A percentile compares a stretch with the other conserved stretches of the same genome.
These are phyloP conservation scores for Danielozyma ontarioensis DNA, from an alignment of 805 yeast genomes.

Conservation along the genomic window DNA sequence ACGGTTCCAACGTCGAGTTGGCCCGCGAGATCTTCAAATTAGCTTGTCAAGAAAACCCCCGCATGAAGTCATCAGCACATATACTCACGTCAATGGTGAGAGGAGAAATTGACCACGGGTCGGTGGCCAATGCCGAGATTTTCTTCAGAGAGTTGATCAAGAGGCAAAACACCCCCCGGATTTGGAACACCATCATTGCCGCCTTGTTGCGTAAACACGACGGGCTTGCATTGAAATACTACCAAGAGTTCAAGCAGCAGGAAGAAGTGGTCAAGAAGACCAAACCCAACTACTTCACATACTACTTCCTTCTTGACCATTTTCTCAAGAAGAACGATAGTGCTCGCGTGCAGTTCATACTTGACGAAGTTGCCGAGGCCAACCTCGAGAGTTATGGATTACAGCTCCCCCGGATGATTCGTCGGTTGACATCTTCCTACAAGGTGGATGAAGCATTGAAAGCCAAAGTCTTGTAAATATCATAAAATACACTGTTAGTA, in stretches of 20 bases:
- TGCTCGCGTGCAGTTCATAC: constrained; percentile 26
- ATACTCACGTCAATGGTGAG: constrained; percentile 44
- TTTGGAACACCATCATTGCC: constrained; percentile 38
- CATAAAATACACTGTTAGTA: too few relatives aligned
- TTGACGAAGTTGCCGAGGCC: constrained; percentile 32
- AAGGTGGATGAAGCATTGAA: constrained; percentile 1
- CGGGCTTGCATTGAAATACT: constrained; percentile 37
- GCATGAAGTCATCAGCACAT: constrained; percentile 21
- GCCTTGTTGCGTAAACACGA: constrained; percentile 26
- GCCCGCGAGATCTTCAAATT: constrained; percentile 46
- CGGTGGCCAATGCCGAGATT: constrained; percentile 22
- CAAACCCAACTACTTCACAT: constrained; percentile 48
- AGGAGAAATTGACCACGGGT: constrained; percentile 42
- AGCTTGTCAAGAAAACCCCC: constrained; percentile 29
- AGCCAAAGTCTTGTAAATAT: too few relatives aligned
- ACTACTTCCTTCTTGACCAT: constrained; percentile 40
- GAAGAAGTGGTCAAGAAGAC: constrained; percentile 9
- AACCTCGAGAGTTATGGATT: constrained; percentile 30
- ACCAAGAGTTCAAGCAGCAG: constrained; percentile 26
- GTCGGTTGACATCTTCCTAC: constrained; percentile 9
- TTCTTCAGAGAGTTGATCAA: constrained; percentile 30
- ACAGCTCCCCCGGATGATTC: constrained; percentile 33
- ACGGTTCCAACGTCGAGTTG: constrained; percentile 41
- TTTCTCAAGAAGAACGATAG: constrained; percentile 27
- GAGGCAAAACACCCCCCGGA: constrained; percentile 30